phyloP scores from a whole-genome alignment of 257 asterid genomes.

The Solanum sparsipilum region DNA sequence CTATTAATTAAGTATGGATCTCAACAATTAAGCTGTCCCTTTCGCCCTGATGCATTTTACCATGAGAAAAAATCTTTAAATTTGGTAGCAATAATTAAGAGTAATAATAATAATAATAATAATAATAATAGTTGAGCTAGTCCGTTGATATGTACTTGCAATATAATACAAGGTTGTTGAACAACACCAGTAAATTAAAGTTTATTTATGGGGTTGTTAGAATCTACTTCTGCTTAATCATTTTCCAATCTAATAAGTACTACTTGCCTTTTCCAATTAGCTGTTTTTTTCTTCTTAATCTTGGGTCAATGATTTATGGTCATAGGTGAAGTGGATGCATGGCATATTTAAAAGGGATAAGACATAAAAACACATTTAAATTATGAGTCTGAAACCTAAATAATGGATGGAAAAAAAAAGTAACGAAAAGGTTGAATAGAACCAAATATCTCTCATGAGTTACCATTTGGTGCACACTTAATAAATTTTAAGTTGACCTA shows the following conservation, averaged over 20 bases:
- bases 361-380: background rate
- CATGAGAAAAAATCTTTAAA: background rate
- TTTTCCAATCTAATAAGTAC: background rate
- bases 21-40: background rate
- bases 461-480: too few species aligned
- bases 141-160: background rate
- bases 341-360: background rate
- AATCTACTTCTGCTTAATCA: background rate
- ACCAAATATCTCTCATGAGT: too few species aligned
- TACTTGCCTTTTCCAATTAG: background rate
- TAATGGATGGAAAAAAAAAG: too few species aligned
- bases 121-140: background rate
- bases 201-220: background rate
- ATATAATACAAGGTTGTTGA: background rate
- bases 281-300: background rate
- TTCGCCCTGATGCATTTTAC: background rate
- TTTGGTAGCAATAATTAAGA: background rate
- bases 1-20: background rate
- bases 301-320: background rate
- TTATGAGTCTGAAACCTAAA: background rate
- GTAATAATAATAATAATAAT: background rate
- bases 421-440: too few species aligned
- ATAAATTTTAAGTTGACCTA: background rate
- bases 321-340: background rate
- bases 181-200: background rate